phyloP scores from a whole-genome alignment of 108 stramenopile genomes.

The Nitzschia sp. region DNA sequence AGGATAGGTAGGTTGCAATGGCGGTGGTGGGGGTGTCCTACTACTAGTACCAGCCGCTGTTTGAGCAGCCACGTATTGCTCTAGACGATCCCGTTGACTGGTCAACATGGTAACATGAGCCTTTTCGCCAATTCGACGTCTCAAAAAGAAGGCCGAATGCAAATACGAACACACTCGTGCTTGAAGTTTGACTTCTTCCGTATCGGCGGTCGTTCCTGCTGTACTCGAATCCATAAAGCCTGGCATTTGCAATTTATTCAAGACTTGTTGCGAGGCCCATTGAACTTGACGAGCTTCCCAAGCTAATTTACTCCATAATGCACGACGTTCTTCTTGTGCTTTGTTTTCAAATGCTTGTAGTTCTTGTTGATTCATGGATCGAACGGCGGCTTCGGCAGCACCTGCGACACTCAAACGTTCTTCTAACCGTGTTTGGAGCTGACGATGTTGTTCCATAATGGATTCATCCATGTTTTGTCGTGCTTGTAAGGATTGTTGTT shows the following conservation, averaged over 20 bases:
- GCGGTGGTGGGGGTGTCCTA: constrained; percentile 9
- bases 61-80: constrained; percentile 26
- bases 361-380: constrained; percentile 70
- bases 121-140: constrained; percentile 66
- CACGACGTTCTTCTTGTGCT: constrained; percentile 60
- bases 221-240: constrained; percentile 41
- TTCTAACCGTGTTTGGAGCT: constrained; percentile 54
- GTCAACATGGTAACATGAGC: constrained; percentile 70
- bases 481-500: constrained; percentile 54
- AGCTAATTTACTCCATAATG: constrained; percentile 47
- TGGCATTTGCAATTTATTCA: constrained; percentile 69
- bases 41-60: constrained; percentile 1
- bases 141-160: constrained; percentile 85
- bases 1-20: not conserved
- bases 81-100: constrained; percentile 62
- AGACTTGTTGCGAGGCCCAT: constrained; percentile 65
- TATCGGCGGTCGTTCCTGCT: constrained; percentile 76
- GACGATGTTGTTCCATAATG: constrained; percentile 36
- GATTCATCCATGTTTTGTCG: constrained; percentile 52
- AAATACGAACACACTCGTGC: constrained; percentile 76
- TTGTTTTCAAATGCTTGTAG: constrained; percentile 54
- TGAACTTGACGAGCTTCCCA: constrained; percentile 84
- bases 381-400: constrained; percentile 59
- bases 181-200: constrained; percentile 53
- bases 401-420: constrained; percentile 75